Conservation (phyloP, 495 filamentous ascomycete genomes). For the Thozetella sp. region DNA sequence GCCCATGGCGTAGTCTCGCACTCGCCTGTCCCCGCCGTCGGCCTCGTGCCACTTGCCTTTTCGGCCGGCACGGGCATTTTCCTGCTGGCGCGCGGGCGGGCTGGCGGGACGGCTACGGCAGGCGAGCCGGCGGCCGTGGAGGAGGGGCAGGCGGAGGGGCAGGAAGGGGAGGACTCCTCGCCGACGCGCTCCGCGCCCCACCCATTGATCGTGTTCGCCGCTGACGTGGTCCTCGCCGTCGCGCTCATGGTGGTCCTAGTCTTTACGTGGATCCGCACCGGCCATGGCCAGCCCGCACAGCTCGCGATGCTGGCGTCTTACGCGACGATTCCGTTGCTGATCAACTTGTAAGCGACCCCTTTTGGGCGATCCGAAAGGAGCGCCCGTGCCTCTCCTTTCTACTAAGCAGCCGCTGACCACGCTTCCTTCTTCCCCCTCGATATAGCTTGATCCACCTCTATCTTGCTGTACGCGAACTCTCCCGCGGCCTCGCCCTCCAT, state of each 20-base stretch:
- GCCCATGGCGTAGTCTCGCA: slow-evolving; percentile 37
- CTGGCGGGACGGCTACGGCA: neutral
- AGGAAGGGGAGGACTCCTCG: slow-evolving; percentile 6
- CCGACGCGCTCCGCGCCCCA: slow-evolving; percentile 18
- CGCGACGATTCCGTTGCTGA: slow-evolving; percentile 35
- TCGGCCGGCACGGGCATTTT: slow-evolving; percentile 28
- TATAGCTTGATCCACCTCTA: slow-evolving; percentile 36
- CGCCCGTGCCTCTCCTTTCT: no score
- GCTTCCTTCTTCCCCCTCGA: slow-evolving; percentile 1
- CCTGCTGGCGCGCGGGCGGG: slow-evolving; percentile 17
- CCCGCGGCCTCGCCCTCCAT: slow-evolving; percentile 35
- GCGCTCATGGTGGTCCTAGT: slow-evolving; percentile 36
- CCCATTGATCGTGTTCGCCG: slow-evolving; percentile 37
- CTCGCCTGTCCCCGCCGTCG: slow-evolving; percentile 35
- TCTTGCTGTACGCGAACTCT: slow-evolving; percentile 35
- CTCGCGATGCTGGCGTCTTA: slow-evolving; percentile 41
- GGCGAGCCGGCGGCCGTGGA: neutral
- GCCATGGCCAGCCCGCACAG: slow-evolving; percentile 15
- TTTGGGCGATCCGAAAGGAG: no score
- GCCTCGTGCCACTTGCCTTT: slow-evolving; percentile 37
- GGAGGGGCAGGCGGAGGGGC: slow-evolving; percentile 3
- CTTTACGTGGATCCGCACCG: slow-evolving; percentile 34
- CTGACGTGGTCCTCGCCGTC: slow-evolving; percentile 31
- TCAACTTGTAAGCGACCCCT: slow-evolving; percentile 35
- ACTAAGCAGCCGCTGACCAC: no score